Evolutionary conservation across 2,329 filamentous ascomycete species (phyloP).

Genomic region (Alternaria tenuissima): DNA sequence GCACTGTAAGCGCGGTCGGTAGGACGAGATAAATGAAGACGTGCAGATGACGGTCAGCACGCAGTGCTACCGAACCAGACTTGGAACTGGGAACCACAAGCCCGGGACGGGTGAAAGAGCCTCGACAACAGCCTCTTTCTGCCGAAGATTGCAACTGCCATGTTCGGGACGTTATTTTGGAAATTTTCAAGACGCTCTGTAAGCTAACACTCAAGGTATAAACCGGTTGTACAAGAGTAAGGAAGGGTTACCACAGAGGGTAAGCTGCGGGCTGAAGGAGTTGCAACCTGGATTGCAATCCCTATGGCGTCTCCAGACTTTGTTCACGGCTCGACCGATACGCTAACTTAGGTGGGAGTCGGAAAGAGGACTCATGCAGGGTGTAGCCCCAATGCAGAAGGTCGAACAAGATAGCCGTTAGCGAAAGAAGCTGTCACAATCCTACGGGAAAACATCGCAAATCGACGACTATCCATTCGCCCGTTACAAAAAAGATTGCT

Average conservation of each 20-base stretch:
- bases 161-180: conserved; percentile 2
- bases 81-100: conserved; percentile 20
- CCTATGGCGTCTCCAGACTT: conserved; percentile 1
- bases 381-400: conserved; percentile 25
- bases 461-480: conserved; percentile 14
- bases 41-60: conserved; percentile 43
- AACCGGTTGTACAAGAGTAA: neutral
- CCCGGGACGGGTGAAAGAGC: conserved; percentile 15
- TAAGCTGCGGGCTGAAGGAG: neutral
- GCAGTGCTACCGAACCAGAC: conserved; percentile 37
- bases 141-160: neutral
- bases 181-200: conserved; percentile 17
- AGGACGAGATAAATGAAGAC: conserved; percentile 27
- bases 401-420: conserved; percentile 18
- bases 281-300: neutral
- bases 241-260: conserved; percentile 9
- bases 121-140: conserved; percentile 8
- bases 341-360: conserved; percentile 1
- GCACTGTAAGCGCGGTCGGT: conserved; percentile 25
- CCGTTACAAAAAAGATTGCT: conserved; percentile 3
- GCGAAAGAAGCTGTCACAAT: conserved; percentile 19
- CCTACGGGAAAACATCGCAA: conserved; percentile 22
- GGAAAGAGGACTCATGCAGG: conserved; percentile 8
- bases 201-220: conserved; percentile 6
- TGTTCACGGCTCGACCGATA: conserved; percentile 13